Evolutionary conservation across 2,329 filamentous ascomycete species (phyloP), one percentile per base, ranked within the genome.

Genomic region (Trichophaea hybrida): DNA sequence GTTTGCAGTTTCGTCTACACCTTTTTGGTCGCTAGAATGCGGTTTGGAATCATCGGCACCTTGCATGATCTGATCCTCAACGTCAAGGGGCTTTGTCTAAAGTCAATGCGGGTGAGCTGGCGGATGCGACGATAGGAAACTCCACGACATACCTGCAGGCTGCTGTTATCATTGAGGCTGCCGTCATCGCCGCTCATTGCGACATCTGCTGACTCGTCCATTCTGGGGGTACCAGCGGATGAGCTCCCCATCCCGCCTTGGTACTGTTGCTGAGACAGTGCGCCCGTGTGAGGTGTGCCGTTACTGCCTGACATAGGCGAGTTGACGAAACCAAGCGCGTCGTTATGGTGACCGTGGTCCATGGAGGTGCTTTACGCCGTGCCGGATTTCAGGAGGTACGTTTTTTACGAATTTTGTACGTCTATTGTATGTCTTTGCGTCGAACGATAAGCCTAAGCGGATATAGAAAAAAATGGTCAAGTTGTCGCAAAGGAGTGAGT

Each of bases 221-320:
- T 53, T 35, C 50, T 37, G 5, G 40, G 40, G 10, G 40, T n/a
- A 46, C 24, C 24, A 13, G 40, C 40, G 13, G n/a, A 13, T 17
- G n/a, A 13, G 10, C 13, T n/a, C 5, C 40, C 40, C 24, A 46
- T n/a, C n/a, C 24, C 40, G 12, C 40, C 40, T 46, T 46, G 5
- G 13, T n/a, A 13, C 13, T 46, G 24, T 46, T 46, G 24, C n/a
- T 46, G 10, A 46, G 15, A 43, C 10, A 46, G 5, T 17, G 24
- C 5, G 5, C 40, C 40, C 40, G 24, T n/a, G 24, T 46, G 13
- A 13, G 40, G n/a, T 7, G 48, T 24, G 6, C 32, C n/a, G 38
- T 61, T 61, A 50, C 59, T 59, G 43, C 61, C 59, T 34, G 59
- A 61, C 58, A 64, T 57, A 10, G 63, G 63, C 15, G 61, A 63